Conservation (phyloP, 257 asterid species). For the Penstemon davidsonii region DNA sequence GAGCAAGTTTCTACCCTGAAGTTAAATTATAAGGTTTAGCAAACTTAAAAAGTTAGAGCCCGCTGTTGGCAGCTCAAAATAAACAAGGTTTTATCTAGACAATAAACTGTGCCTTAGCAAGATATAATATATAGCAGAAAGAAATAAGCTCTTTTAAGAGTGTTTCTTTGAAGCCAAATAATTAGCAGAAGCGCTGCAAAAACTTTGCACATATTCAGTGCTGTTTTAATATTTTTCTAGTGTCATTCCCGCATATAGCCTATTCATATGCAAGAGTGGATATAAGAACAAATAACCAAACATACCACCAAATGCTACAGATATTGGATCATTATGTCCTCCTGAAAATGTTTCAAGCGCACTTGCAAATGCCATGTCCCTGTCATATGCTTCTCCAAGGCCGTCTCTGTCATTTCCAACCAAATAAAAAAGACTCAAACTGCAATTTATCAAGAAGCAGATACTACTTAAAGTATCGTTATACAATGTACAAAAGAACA, state of each 20-base stretch:
- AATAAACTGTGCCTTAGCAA: slow-evolving; percentile 3
- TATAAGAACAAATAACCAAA: slow-evolving; percentile 15
- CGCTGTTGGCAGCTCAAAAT: slow-evolving; percentile 13
- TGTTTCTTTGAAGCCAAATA: slow-evolving; percentile 18
- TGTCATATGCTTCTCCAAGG: slow-evolving; percentile 91
- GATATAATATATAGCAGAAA: slow-evolving; percentile 12
- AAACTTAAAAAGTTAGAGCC: slow-evolving; percentile 11
- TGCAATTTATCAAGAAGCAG: slow-evolving; percentile 6
- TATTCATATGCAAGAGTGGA: slow-evolving; percentile 13
- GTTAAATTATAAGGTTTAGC: neutral
- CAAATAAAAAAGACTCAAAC: slow-evolving; percentile 24
- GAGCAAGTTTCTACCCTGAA: slow-evolving; percentile 3
- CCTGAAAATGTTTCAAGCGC: slow-evolving; percentile 88
- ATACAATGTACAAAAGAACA: neutral
- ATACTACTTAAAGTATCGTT: slow-evolving; percentile 7
- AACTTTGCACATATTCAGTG: slow-evolving; percentile 12
- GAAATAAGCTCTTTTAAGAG: slow-evolving; percentile 13
- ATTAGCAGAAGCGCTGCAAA: neutral
- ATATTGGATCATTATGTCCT: slow-evolving; percentile 79
- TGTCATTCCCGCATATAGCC: too few relatives aligned
- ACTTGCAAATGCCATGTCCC: slow-evolving; percentile 87
- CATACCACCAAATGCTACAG: slow-evolving; percentile 86
- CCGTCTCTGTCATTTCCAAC: slow-evolving; percentile 73
- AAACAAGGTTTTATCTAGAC: neutral
- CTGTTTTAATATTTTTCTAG: neutral